A percentile compares a stretch with the other conserved stretches of the same genome.
Evolutionary conservation across 2,329 filamentous ascomycete genomes (phyloP).

Genomic region (Chrysoporthe cubensis): DNA sequence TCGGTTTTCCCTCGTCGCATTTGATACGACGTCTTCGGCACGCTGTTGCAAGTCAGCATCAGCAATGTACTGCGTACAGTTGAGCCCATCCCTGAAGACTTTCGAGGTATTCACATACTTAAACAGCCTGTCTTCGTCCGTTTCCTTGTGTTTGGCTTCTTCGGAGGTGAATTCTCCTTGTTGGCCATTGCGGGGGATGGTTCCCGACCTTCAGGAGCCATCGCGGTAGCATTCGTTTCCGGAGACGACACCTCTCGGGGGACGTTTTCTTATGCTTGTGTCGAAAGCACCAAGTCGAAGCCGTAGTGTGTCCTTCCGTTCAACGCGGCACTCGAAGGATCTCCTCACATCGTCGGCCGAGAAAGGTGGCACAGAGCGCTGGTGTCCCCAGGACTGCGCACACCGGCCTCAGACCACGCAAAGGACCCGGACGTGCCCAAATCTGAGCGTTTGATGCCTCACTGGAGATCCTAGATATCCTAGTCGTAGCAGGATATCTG

Average conservation of each 20-base stretch:
- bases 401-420: slow-evolving; percentile 2
- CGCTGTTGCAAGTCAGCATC: slow-evolving; percentile 53
- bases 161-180: slow-evolving; percentile 48
- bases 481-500: slow-evolving; percentile 15
- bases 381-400: slow-evolving; percentile 11
- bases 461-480: background rate
- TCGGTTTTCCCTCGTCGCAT: slow-evolving; percentile 87
- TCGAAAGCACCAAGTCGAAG: background rate
- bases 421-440: slow-evolving; percentile 10
- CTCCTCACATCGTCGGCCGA: slow-evolving; percentile 21
- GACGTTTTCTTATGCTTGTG: background rate
- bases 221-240: slow-evolving; percentile 15
- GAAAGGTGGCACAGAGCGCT: slow-evolving; percentile 4
- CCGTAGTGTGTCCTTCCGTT: background rate
- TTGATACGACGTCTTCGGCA: slow-evolving; percentile 96
- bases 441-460: background rate
- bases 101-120: slow-evolving; percentile 60
- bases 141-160: slow-evolving; percentile 59
- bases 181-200: slow-evolving; percentile 41
- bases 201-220: slow-evolving; percentile 32
- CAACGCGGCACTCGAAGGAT: background rate
- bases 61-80: background rate
- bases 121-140: slow-evolving; percentile 92
- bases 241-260: background rate
- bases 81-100: background rate